Evolutionary conservation across 192 early-diverging fungal genomes (phyloP), one percentile per base, ranked within the genome.

Genomic region (Glomus cerebriforme): DNA sequence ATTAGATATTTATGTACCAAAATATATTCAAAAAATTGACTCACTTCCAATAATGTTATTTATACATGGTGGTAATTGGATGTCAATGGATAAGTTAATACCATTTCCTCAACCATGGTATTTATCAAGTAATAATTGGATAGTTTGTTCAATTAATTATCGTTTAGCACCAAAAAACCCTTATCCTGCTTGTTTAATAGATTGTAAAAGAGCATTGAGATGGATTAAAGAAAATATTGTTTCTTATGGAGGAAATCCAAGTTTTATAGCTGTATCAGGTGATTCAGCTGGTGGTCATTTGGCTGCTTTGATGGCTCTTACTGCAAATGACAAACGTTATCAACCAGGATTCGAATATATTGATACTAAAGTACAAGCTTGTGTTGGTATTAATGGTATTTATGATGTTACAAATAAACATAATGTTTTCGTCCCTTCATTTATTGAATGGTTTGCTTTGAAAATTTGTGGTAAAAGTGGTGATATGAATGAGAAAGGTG

Each of bases 161-260:
- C 83, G 91, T 26, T 79, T 90, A 7, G 79, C 76, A 1, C 79
- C 88, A 22, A 82, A 85, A 35, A 78, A 79, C 65, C 83, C 86
- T 59, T 88, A 89, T 69, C 83, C 87, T 2, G 86, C 86, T 35
- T 91, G 92, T 70, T 59, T 94, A 22, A 82, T 87, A 17, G 91
- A 93, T 78, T 85, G 90, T 80, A 92, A 93, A 78, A 85, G 91
- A 15, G 90, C 89, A 29, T 79, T 93, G 47, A 82, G 90, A 26
- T 93, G 92, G 92, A 84, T 89, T 59, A 90, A 86, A 65, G 79
- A 85, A 35, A 87, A 90, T 73, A 87, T 91, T 67, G 77, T 64
- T 62, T 79, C 79, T 9, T 92, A 89, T 81, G 92, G 92, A 54
- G 92, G 92, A 7, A 86, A 93, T 79, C 86, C 90, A 7, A 71